Evolutionary conservation across 1,139 yeast species (phyloP), one percentile per base, ranked within the genome.

Genomic region (Blastobotrys proliferans): DNA sequence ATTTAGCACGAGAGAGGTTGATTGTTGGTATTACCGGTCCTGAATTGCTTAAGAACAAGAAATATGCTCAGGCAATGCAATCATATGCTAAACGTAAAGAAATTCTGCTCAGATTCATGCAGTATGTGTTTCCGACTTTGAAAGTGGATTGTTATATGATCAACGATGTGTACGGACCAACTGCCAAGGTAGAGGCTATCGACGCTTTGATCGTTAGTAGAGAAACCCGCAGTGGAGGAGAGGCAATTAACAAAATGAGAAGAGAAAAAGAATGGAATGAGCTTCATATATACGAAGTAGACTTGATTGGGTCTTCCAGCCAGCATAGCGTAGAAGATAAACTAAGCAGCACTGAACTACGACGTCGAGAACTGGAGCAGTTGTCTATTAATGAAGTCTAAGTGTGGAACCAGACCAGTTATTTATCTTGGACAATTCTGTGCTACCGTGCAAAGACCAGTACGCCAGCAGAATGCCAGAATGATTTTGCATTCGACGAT

Each of bases 131-230:
- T 38, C 77, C 82, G 2, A 53, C 57, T 0, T 60, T 79, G 9
- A 46, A 51, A 0, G 57, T 74, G 3, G 73, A 74, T 21, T 61
- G 76, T 18, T 76, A 73, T 43, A 78, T 83, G 54, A 80, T 94
- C 31, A 75, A 79, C 48, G 98, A 94, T 60, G 75, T 90, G 0
- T 88, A 94, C 64, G 99, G 99, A 0, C 98, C 98, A 1, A 88
- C 98, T 0, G 95, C 90, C 0, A 72, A 74, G n/a, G 71, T 84
- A 2, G 71, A 72, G 18, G 81, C 79, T 31, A 86, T 94, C 34
- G 83, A 88, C 52, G 83, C 88, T 0, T 72, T 94, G 44, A 79
- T 90, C 0, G 79, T 92, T 6, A 85, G 95, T 52, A 71, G 77
- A 34, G 98, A 94, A 57, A 83, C 97, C 0, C 66, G 72, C 0